Conservation (phyloP, 805 yeast genomes). For the Ogataea trehalophila region DNA sequence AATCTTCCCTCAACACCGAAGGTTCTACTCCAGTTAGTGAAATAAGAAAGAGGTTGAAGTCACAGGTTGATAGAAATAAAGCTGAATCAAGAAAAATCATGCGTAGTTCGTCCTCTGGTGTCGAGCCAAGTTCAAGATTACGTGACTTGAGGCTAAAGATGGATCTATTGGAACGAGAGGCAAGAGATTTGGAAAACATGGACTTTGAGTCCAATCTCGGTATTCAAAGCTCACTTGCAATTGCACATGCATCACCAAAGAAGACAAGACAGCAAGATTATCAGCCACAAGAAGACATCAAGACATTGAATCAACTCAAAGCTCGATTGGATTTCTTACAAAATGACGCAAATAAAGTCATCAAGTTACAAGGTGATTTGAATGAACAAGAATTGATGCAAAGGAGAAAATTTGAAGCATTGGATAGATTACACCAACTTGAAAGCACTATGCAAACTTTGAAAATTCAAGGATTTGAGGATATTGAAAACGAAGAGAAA, state of each 20-base stretch:
- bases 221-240: conserved; percentile 8
- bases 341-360: conserved; percentile 69
- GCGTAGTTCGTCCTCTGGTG: conserved; percentile 34
- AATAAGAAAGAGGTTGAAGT: conserved; percentile 38
- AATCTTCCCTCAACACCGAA: conserved; percentile 9
- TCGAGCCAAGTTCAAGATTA: conserved; percentile 74
- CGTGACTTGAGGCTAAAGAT: conserved; percentile 73
- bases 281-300: conserved; percentile 46
- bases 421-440: conserved; percentile 66
- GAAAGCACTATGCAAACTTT: conserved; percentile 37
- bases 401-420: conserved; percentile 58
- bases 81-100: conserved; percentile 34
- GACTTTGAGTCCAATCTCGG: conserved; percentile 51
- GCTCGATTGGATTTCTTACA: conserved; percentile 58
- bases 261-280: conserved; percentile 5
- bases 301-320: conserved; percentile 50
- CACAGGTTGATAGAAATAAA: conserved; percentile 42
- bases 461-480: conserved; percentile 15
- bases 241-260: neutral
- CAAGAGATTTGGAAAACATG: conserved; percentile 79
- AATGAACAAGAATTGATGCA: conserved; percentile 50
- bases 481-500: conserved; percentile 1
- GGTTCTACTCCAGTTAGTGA: conserved; percentile 19
- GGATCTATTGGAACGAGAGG: conserved; percentile 81
- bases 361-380: conserved; percentile 52